These are phyloP conservation scores for Pseudomicrostroma phylloplanum DNA, from an alignment of 1,284 basidiomycete species.

Conservation along the genomic window DNA sequence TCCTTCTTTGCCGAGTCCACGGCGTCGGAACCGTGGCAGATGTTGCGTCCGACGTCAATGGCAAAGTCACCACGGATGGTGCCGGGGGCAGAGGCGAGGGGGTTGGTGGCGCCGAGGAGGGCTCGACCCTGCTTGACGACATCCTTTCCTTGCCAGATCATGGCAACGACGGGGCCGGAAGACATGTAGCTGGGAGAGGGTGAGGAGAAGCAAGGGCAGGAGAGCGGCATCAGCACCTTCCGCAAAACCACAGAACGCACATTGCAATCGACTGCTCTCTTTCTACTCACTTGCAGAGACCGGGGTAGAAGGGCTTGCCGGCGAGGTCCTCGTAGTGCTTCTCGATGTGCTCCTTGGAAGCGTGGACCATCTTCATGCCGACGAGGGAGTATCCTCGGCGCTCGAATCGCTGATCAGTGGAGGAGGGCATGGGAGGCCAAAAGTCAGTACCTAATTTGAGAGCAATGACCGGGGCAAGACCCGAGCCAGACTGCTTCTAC, in stretches of 20 bases:
- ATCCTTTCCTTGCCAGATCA: conserved; percentile 91
- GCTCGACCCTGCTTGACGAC: conserved; percentile 62
- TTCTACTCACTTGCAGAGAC: conserved; percentile 38
- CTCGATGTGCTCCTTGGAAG: conserved; percentile 48
- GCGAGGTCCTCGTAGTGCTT: conserved; percentile 51
- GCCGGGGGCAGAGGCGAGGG: conserved; percentile 70
- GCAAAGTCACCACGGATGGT: conserved; percentile 63
- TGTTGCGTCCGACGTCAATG: conserved; percentile 68
- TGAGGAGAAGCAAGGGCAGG: not conserved
- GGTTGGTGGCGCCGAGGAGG: conserved; percentile 97
- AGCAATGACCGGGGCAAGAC: no score
- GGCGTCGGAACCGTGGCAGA: conserved; percentile 70
- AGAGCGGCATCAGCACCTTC: not conserved
- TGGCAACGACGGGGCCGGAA: conserved; percentile 88
- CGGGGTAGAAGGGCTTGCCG: conserved; percentile 51
- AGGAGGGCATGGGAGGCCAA: not conserved
- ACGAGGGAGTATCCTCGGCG: conserved; percentile 46
- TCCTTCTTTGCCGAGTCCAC: conserved; percentile 50
- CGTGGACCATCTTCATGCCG: conserved; percentile 47
- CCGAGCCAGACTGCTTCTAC: no score
- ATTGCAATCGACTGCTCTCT: not conserved
- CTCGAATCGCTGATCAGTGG: conserved; percentile 6
- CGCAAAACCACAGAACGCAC: not conserved
- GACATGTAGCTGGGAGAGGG: conserved; percentile 57
- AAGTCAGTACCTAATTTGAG: not conserved